Evolutionary conservation across 1,284 basidiomycete species (phyloP).

Genomic region (Rhodofomes roseus): DNA sequence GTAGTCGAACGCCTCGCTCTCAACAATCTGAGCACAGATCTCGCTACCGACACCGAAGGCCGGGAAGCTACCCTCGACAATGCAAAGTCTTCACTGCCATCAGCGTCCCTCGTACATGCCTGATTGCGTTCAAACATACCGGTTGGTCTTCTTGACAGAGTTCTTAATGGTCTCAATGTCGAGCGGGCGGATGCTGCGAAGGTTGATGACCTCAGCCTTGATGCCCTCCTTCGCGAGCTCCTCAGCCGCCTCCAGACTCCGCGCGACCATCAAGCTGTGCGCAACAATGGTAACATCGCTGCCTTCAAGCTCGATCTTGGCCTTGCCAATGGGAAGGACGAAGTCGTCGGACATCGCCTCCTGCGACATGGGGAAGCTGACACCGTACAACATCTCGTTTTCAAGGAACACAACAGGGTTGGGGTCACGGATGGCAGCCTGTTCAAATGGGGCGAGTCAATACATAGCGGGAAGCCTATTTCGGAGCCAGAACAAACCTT

Average conservation of each 20-base stretch:
- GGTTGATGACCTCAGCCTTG: slow-evolving; percentile 98
- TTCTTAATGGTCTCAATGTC: slow-evolving; percentile 96
- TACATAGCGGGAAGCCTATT: background rate
- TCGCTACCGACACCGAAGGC: slow-evolving; percentile 98
- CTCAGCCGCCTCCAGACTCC: slow-evolving; percentile 92
- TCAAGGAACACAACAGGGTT: slow-evolving; percentile 99
- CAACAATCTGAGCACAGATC: slow-evolving; percentile 94
- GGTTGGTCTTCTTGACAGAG: slow-evolving; percentile 98
- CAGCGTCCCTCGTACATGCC: background rate
- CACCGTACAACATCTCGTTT: slow-evolving; percentile 99
- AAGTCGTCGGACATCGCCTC: slow-evolving; percentile 97
- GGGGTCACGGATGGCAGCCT: slow-evolving; percentile 96
- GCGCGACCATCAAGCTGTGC: slow-evolving; percentile 95
- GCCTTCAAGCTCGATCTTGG: slow-evolving; percentile 93
- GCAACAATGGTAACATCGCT: slow-evolving; percentile 95
- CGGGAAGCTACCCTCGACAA: slow-evolving; percentile 98
- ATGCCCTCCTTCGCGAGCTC: slow-evolving; percentile 93
- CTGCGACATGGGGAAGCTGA: slow-evolving; percentile 91
- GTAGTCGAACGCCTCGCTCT: slow-evolving; percentile 96
- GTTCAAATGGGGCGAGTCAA: slow-evolving; percentile 1
- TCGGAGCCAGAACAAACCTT: slow-evolving; percentile 55
- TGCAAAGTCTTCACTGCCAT: slow-evolving; percentile 61
- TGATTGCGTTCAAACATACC: slow-evolving; percentile 40
- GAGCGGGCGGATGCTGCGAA: slow-evolving; percentile 91
- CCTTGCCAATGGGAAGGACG: slow-evolving; percentile 94